Conservation (phyloP, 441 rosid species). For the Biscutella laevigata region DNA sequence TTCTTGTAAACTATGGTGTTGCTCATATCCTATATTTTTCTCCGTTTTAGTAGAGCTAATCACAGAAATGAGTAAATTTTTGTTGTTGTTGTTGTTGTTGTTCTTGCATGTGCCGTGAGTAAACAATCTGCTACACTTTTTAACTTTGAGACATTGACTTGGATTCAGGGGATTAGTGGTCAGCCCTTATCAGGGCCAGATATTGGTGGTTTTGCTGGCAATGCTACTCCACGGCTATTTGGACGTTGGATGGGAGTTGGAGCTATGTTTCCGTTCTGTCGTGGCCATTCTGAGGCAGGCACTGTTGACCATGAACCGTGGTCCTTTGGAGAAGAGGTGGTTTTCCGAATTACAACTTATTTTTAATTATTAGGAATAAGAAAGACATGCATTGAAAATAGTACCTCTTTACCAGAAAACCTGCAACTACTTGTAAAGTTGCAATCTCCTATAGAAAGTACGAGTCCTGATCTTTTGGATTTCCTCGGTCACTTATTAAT, state of each 20-base stretch:
- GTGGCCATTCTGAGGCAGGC: slow-evolving; percentile 73
- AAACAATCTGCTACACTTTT: too few relatives aligned
- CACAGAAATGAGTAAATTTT: slow-evolving; percentile 5
- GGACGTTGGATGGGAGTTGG: slow-evolving; percentile 98
- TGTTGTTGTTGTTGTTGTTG: too few relatives aligned
- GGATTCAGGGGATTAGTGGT: slow-evolving; percentile 79
- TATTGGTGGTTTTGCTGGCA: slow-evolving; percentile 92
- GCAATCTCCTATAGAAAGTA: neutral
- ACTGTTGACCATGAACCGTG: slow-evolving; percentile 89
- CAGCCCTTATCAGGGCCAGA: slow-evolving; percentile 98
- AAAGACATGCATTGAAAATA: neutral
- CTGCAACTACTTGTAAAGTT: neutral
- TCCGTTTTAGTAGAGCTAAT: neutral
- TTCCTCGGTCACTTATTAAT: slow-evolving; percentile 6
- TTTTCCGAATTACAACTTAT: neutral
- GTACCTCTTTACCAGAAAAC: neutral
- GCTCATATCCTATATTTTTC: neutral
- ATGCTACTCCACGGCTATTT: slow-evolving; percentile 83
- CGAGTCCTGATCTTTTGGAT: neutral
- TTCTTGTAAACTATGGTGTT: neutral
- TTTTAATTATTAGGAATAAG: neutral
- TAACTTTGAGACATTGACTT: slow-evolving; percentile 18
- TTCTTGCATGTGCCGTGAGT: neutral
- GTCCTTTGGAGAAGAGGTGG: slow-evolving; percentile 96
- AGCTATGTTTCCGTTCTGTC: slow-evolving; percentile 94